phyloP scores from a whole-genome alignment of 148 eudicot genomes.

The Bassia scoparia region DNA sequence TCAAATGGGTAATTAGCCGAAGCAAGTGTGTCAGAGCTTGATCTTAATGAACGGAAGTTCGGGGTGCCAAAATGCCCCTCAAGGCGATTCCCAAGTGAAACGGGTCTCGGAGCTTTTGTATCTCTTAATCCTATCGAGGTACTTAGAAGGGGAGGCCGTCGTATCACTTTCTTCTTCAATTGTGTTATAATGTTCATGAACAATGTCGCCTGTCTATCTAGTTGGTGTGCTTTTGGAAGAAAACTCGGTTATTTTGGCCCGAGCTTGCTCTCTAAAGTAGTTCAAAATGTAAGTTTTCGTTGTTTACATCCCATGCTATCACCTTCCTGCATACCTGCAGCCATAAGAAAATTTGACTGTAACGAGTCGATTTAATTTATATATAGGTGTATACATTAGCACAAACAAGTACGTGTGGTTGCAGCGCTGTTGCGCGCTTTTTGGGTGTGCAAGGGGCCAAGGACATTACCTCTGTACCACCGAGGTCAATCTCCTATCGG shows the following conservation, averaged over 20 bases:
- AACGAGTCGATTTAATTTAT: no score
- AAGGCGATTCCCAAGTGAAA: conserved; percentile 31
- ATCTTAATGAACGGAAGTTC: conserved; percentile 42
- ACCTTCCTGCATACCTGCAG: conserved; percentile 28
- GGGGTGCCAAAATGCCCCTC: conserved; percentile 37
- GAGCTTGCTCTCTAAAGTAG: conserved; percentile 35
- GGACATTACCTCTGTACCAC: conserved; percentile 29
- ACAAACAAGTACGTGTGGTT: no score
- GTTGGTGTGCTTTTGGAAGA: conserved; percentile 18
- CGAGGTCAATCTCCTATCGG: conserved; percentile 30
- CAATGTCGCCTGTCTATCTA: conserved; percentile 27
- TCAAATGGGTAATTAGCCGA: conserved; percentile 36
- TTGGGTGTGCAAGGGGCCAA: no score
- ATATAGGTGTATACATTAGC: no score
- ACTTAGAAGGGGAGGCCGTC: conserved; percentile 31
- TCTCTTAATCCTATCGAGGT: conserved; percentile 32
- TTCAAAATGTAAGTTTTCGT: conserved; percentile 50
- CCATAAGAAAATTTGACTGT: no score
- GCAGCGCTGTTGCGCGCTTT: no score
- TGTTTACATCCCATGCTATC: conserved; percentile 62
- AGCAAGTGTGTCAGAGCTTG: conserved; percentile 40
- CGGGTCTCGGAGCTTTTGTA: conserved; percentile 16
- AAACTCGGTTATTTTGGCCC: conserved; percentile 25
- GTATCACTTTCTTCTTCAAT: conserved; percentile 39
- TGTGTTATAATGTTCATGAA: conserved; percentile 58